These are phyloP conservation scores for Paulownia fortunei DNA, from an alignment of 257 asterid species.

Conservation along the genomic window DNA sequence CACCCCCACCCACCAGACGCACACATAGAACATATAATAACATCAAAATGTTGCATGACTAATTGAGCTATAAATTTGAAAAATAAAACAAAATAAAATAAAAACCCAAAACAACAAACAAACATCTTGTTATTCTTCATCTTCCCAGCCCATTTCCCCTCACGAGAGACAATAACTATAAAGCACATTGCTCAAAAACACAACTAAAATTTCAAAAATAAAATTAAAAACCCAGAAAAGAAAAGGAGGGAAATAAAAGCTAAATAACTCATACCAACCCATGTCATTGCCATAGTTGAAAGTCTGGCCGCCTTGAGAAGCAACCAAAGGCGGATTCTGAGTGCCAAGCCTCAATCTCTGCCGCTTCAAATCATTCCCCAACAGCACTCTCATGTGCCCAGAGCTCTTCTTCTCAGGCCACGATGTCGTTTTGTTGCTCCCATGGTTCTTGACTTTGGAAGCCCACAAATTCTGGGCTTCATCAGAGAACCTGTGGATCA, in stretches of 20 bases:
- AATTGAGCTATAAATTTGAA: constrained; percentile 14
- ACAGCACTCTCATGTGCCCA: constrained; percentile 56
- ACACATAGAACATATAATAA: constrained; percentile 4
- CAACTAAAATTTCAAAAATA: background rate
- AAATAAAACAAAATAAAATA: background rate
- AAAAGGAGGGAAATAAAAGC: background rate
- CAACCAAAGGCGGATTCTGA: constrained; percentile 51
- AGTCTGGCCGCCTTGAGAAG: constrained; percentile 59
- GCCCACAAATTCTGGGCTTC: constrained; percentile 57
- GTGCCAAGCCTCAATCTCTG: constrained; percentile 68
- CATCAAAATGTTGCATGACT: constrained; percentile 11
- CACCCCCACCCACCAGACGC: constrained; percentile 1
- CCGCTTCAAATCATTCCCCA: constrained; percentile 64
- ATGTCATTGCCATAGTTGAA: constrained; percentile 68
- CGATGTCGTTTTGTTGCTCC: constrained; percentile 31
- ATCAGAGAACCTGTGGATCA: constrained; percentile 64
- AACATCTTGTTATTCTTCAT: background rate
- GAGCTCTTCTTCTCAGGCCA: constrained; percentile 56
- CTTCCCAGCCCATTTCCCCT: constrained; percentile 6
- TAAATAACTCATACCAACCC: constrained; percentile 65
- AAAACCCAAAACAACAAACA: background rate
- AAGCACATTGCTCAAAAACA: constrained; percentile 34
- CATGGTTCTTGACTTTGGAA: constrained; percentile 20
- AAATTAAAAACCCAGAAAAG: background rate
- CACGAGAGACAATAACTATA: background rate